These are phyloP conservation scores for Camelina neglecta DNA, from an alignment of 345 rosid genomes.

Conservation along the genomic window DNA sequence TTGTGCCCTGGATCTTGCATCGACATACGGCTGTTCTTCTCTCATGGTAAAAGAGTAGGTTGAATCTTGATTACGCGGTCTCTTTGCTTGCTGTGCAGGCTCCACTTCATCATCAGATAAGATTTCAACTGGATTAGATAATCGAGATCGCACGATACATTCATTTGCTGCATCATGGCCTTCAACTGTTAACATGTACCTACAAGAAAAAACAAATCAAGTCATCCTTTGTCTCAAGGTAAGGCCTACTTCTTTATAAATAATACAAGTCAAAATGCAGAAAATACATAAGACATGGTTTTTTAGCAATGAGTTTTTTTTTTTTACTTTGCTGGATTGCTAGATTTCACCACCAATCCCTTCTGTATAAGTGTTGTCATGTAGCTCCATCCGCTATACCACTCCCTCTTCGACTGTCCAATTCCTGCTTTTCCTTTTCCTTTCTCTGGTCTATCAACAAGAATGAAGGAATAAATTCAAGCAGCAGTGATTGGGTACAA, in stretches of 20 bases:
- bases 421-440: conserved; percentile 70
- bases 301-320: background rate
- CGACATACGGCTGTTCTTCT: conserved; percentile 30
- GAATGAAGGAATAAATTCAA: background rate
- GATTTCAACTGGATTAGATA: conserved; percentile 49
- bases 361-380: conserved; percentile 75
- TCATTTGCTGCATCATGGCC: conserved; percentile 77
- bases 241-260: conserved; percentile 12
- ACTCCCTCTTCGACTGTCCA: conserved; percentile 74
- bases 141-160: conserved; percentile 68
- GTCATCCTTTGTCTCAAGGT: background rate
- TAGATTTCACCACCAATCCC: conserved; percentile 85
- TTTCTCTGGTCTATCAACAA: conserved; percentile 69
- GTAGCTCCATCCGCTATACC: conserved; percentile 94
- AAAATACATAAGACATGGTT: background rate
- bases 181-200: conserved; percentile 86
- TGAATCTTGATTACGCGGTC: conserved; percentile 38
- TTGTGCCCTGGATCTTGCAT: conserved; percentile 10
- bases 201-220: conserved; percentile 7
- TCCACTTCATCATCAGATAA: conserved; percentile 43
- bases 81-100: conserved; percentile 40
- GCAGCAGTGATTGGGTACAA: background rate
- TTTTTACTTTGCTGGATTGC: conserved; percentile 88
- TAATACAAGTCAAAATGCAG: background rate
- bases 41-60: conserved; percentile 27